phyloP scores from a whole-genome alignment of 495 filamentous ascomycete species.

The Amphirosellinia nigrospora region DNA sequence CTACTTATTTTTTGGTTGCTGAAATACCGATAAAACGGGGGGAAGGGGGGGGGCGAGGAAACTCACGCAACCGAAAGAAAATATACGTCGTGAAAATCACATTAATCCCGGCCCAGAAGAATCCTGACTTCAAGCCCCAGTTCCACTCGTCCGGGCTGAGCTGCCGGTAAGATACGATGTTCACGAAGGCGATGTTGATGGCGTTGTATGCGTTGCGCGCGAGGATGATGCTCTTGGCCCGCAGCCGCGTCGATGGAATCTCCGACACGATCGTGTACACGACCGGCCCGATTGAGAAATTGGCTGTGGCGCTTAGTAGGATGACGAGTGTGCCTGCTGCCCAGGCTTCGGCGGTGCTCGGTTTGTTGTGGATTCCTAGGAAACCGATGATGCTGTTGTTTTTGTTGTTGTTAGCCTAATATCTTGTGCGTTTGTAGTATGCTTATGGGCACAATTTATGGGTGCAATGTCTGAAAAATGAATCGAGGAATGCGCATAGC shows the following conservation, averaged over 20 bases:
- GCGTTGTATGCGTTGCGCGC: conserved; percentile 61
- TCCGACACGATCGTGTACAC: conserved; percentile 67
- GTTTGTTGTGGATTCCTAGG: conserved; percentile 36
- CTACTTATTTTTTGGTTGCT: no score
- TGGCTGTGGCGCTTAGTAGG: conserved; percentile 39
- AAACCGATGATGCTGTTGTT: conserved; percentile 45
- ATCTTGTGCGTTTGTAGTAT: background rate
- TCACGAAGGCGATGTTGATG: conserved; percentile 54
- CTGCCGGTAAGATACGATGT: conserved; percentile 54
- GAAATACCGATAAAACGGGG: conserved; percentile 22
- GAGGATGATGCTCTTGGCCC: conserved; percentile 60
- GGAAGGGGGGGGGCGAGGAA: conserved; percentile 23
- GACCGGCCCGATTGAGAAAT: conserved; percentile 62
- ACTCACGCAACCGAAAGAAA: conserved; percentile 48
- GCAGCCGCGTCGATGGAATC: conserved; percentile 59
- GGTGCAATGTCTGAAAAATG: no score
- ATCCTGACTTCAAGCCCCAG: conserved; percentile 58
- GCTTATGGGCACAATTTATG: background rate
- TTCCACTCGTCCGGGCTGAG: conserved; percentile 58
- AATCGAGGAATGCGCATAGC: no score
- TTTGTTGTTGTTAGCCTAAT: background rate
- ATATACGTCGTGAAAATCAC: conserved; percentile 50
- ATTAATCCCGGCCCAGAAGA: conserved; percentile 63
- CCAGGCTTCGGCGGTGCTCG: conserved; percentile 41
- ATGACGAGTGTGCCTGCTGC: conserved; percentile 61